Evolutionary conservation across 2,329 filamentous ascomycete genomes (phyloP).

Genomic region (Fusarium euwallaceae): DNA sequence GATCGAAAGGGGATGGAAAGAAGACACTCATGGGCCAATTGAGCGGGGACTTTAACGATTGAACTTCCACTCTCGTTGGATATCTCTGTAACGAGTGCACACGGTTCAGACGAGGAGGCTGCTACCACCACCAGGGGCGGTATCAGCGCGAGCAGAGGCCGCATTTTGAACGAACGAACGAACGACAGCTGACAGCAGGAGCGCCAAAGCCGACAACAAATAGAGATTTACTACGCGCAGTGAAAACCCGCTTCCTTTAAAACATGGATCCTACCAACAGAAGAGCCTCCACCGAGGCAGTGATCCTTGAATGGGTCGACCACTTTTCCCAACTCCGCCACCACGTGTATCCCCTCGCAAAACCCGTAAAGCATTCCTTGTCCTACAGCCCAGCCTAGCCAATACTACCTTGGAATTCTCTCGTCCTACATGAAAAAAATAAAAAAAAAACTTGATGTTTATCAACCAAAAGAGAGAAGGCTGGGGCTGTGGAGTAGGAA

Average conservation of each 20-base stretch:
- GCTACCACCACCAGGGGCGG: neutral
- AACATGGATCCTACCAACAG: neutral
- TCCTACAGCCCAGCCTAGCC: neutral
- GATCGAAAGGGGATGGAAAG: slow-evolving; percentile 6
- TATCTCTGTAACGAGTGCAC: neutral
- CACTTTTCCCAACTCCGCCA: neutral
- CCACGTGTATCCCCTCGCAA: neutral
- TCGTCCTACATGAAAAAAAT: neutral
- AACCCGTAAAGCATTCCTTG: neutral
- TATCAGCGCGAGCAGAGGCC: neutral
- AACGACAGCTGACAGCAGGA: neutral
- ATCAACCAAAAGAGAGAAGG: neutral
- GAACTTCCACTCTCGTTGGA: neutral
- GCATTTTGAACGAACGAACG: neutral
- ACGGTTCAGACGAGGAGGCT: neutral
- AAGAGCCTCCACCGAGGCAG: neutral
- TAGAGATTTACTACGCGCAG: neutral
- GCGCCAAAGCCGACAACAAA: neutral
- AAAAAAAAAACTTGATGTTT: neutral
- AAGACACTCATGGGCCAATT: slow-evolving; percentile 8
- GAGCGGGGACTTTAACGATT: neutral
- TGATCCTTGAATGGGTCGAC: no score
- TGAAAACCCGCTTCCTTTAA: slow-evolving; percentile 1
- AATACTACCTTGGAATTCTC: neutral
- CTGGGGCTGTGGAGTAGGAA: neutral